phyloP scores from a whole-genome alignment of 2,329 filamentous ascomycete genomes.

The Fonsecaea pugnacius region DNA sequence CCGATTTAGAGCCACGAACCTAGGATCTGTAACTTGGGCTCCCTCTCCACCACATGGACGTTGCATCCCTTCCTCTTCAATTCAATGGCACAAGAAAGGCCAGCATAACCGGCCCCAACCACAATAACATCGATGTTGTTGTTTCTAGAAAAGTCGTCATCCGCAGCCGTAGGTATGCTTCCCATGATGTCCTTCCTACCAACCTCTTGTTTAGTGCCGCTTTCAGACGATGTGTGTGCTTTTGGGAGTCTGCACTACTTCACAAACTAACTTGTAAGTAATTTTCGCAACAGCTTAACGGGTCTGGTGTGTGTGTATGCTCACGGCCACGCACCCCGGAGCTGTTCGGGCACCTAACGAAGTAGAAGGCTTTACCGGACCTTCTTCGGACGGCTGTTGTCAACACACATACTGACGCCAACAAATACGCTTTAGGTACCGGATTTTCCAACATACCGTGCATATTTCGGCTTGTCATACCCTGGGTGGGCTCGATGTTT shows the following conservation, averaged over 20 bases:
- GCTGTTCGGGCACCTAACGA: too few species aligned
- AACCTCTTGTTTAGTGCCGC: not conserved
- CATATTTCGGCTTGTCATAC: too few species aligned
- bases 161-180: not conserved
- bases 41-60: conserved; percentile 7
- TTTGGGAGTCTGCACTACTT: not conserved
- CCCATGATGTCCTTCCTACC: not conserved
- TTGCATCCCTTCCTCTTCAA: conserved; percentile 21
- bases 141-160: not conserved
- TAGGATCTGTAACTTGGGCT: not conserved
- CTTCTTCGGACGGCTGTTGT: too few species aligned
- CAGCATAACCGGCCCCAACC: conserved; percentile 50
- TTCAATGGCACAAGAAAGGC: conserved; percentile 41
- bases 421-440: too few species aligned
- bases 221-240: not conserved
- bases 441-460: too few species aligned
- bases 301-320: too few species aligned
- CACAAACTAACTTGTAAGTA: not conserved
- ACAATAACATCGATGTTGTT: conserved; percentile 46
- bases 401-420: too few species aligned
- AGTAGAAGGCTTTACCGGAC: too few species aligned
- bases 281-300: too few species aligned
- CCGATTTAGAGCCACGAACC: not conserved
- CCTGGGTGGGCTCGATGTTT: too few species aligned
- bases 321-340: too few species aligned